These are phyloP conservation scores for Sporothrix sp. DNA, from an alignment of 2,329 filamentous ascomycete species.

Conservation along the genomic window DNA sequence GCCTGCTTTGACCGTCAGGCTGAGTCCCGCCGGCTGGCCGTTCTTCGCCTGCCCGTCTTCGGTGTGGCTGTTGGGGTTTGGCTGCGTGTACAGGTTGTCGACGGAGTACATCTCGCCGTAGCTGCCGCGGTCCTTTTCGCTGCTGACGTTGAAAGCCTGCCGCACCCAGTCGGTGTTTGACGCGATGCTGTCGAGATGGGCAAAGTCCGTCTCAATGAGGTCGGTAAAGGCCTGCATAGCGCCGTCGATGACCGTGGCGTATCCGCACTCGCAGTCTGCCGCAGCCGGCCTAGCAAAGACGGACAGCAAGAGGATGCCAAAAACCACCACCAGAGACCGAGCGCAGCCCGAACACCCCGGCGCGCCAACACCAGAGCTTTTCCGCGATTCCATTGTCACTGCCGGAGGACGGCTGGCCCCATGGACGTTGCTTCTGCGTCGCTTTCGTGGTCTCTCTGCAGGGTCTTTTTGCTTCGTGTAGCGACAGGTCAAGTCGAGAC, in stretches of 20 bases:
- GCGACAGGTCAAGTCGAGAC: not conserved
- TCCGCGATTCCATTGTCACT: not conserved
- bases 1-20: slow-evolving; percentile 43
- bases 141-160: slow-evolving; percentile 57
- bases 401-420: too few species aligned
- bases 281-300: slow-evolving; percentile 18
- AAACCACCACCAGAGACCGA: slow-evolving; percentile 1
- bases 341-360: not conserved
- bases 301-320: slow-evolving; percentile 15
- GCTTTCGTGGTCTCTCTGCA: not conserved
- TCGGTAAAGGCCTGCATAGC: slow-evolving; percentile 52
- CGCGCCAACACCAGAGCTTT: not conserved
- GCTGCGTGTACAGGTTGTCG: slow-evolving; percentile 43
- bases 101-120: slow-evolving; percentile 55
- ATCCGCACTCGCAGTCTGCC: slow-evolving; percentile 63
- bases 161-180: slow-evolving; percentile 51
- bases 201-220: slow-evolving; percentile 62
- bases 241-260: slow-evolving; percentile 40
- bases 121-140: slow-evolving; percentile 46
- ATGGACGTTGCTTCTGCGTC: not conserved
- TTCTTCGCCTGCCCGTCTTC: slow-evolving; percentile 36
- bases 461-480: not conserved
- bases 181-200: slow-evolving; percentile 40
- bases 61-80: slow-evolving; percentile 30
- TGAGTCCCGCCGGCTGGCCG: slow-evolving; percentile 41